These are phyloP conservation scores for Pholiota microspora DNA, from an alignment of 768 basidiomycete genomes.

Conservation along the genomic window DNA sequence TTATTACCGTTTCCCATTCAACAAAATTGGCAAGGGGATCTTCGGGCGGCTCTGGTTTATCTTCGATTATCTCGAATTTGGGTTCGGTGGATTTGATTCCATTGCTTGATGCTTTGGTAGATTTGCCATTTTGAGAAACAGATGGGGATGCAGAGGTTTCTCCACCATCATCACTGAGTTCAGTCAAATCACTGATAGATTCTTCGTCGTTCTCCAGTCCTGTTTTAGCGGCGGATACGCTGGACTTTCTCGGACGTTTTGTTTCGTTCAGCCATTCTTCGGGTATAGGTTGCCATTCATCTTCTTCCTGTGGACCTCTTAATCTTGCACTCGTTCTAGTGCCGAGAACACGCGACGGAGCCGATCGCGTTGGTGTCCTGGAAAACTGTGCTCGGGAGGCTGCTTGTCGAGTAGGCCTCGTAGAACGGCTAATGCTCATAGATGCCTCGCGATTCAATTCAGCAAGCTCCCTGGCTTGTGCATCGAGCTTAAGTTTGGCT, in stretches of 20 bases:
- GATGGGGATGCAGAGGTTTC: not conserved
- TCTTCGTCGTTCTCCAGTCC: slow-evolving; percentile 63
- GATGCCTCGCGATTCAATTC: slow-evolving; percentile 55
- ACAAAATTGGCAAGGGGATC: slow-evolving; percentile 52
- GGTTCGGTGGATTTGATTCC: not conserved
- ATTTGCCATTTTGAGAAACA: not conserved
- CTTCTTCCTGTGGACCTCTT: slow-evolving; percentile 52
- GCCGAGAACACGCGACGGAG: slow-evolving; percentile 39
- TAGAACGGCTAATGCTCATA: slow-evolving; percentile 12
- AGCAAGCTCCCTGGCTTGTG: slow-evolving; percentile 67
- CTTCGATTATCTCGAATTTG: slow-evolving; percentile 11
- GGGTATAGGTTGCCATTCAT: slow-evolving; percentile 80
- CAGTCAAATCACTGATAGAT: slow-evolving; percentile 73
- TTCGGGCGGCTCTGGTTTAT: slow-evolving; percentile 14
- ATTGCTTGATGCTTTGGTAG: not conserved
- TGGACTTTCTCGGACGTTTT: slow-evolving; percentile 12
- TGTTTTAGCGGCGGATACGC: slow-evolving; percentile 33
- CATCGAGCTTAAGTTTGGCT: slow-evolving; percentile 67
- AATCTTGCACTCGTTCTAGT: slow-evolving; percentile 68
- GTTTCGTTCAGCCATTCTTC: slow-evolving; percentile 62
- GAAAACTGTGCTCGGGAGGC: slow-evolving; percentile 10
- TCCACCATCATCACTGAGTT: slow-evolving; percentile 54
- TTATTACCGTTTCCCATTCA: slow-evolving; percentile 89
- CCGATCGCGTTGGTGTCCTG: slow-evolving; percentile 4
- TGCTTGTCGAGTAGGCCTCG: slow-evolving; percentile 5